Conservation (phyloP, 179 eudicot species). For the Carnegiea gigantea region DNA sequence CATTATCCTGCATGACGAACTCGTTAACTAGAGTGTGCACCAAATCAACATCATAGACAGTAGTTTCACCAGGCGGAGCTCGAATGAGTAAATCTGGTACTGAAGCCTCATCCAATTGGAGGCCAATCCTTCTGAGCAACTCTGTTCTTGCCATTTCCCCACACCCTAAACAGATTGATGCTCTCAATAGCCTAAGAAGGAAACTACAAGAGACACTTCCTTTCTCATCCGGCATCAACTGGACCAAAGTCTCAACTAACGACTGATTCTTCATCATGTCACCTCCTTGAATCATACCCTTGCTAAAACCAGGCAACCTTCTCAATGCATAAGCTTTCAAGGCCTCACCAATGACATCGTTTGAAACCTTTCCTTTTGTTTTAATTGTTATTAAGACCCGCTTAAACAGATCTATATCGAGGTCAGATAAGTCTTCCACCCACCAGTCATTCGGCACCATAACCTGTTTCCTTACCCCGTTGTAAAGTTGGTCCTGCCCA, state of each 20-base stretch:
- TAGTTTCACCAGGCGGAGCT: slow-evolving; percentile 47
- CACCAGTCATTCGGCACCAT: slow-evolving; percentile 85
- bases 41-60: slow-evolving; percentile 47
- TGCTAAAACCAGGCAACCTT: slow-evolving; percentile 56
- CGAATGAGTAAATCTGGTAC: slow-evolving; percentile 55
- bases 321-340: slow-evolving; percentile 47
- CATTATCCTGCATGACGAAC: slow-evolving; percentile 50
- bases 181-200: slow-evolving; percentile 52
- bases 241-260: slow-evolving; percentile 52
- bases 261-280: slow-evolving; percentile 40
- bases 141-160: slow-evolving; percentile 47
- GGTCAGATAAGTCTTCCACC: slow-evolving; percentile 75
- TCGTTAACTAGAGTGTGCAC: slow-evolving; percentile 52
- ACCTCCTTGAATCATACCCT: slow-evolving; percentile 48
- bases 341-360: slow-evolving; percentile 57
- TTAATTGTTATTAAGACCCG: slow-evolving; percentile 52
- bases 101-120: slow-evolving; percentile 63
- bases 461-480: slow-evolving; percentile 51
- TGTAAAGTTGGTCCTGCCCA: slow-evolving; percentile 39
- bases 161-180: slow-evolving; percentile 45
- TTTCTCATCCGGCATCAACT: slow-evolving; percentile 51
- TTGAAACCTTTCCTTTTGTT: slow-evolving; percentile 46
- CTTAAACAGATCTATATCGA: slow-evolving; percentile 59
- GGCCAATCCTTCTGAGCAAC: slow-evolving; percentile 49
- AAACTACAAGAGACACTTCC: slow-evolving; percentile 58